Percentiles rank a stretch among this genome's conserved stretches.
Evolutionary conservation across 1,139 yeast species (phyloP).

Genomic region (Blastobotrys serpentis): DNA sequence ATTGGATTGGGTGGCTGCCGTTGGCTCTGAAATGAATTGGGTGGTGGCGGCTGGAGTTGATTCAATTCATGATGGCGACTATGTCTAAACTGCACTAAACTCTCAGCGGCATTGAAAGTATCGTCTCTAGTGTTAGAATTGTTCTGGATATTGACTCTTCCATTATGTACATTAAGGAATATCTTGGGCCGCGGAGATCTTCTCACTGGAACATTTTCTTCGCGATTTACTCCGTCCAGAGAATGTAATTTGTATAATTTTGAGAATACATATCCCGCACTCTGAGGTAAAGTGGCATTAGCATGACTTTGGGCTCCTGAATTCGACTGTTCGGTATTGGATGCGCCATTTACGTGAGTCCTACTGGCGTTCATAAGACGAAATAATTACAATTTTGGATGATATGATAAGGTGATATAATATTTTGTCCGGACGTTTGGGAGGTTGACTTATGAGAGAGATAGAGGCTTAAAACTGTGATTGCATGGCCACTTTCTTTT

Average conservation of each 20-base stretch:
- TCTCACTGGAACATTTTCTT: neutral
- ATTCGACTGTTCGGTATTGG: neutral
- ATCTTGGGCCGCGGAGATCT: slow-evolving; percentile 11
- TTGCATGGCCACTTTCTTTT: too few species aligned
- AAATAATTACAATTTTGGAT: neutral
- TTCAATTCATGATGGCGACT: neutral
- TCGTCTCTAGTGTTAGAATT: neutral
- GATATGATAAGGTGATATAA: neutral
- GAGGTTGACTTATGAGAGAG: neutral
- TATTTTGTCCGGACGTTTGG: too few species aligned
- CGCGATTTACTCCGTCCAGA: neutral
- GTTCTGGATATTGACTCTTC: neutral
- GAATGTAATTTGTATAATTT: slow-evolving; percentile 2
- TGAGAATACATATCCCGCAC: neutral
- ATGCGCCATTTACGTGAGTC: neutral
- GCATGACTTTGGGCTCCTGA: slow-evolving; percentile 3
- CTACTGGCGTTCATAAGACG: neutral
- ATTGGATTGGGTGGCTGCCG: too few species aligned
- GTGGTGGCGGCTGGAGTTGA: too few species aligned
- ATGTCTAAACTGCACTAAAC: neutral
- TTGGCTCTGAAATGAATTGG: too few species aligned
- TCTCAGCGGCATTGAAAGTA: slow-evolving; percentile 1
- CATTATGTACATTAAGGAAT: neutral
- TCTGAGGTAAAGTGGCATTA: neutral
- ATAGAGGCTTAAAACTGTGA: too few species aligned